Base-by-base conservation (phyloP, 176 grass and related monocot species). In the Poa pratensis region DNA sequence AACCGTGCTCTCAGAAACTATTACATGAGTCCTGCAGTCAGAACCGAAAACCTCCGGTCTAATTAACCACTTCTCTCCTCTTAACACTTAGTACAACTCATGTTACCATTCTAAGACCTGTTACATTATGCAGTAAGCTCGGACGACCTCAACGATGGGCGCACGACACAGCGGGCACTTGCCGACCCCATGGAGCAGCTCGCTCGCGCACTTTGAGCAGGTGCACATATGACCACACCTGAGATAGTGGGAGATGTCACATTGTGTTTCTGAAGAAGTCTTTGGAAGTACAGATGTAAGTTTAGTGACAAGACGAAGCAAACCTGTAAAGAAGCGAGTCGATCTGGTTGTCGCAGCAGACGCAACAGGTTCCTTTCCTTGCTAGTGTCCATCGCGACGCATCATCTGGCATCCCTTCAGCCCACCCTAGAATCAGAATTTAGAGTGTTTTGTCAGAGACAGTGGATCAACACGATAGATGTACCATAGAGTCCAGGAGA, bases 171-270 rank as follows among this genome's bases (percentile, higher is more conserved):
- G 75, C 18, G 95, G 95, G 83, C 95, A 97, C 58, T 86, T 97
- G 71, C 85, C 95, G 32, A 62, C 92, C 6, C 88, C 85, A 22
- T 75, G 80, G 53, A 91, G 83, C 53, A 97, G 76, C 84, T 97
- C 90, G 7, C 66, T 70, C 11, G 95, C 95, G 59, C 95, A 97
- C 74, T 89, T 97, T 42, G 84, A 89, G 78, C 95, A 97, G 6
- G 92, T 89, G 84, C 95, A 97, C 95, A 97, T 94, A 66, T 97
- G 95, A 12, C 95, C 95, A 86, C 95, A 97, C 52, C 94, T 97
- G 84, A 66, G 13, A 58, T 9, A 5, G 3, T n/a, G n/a, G 2
- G 83, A 75, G 20, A 50, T 62, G 28, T 84, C 28, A 45, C 45
- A 67, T 48, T 67, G 58, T 86, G 69, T 83, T 57, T 43, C 42